A percentile compares a stretch with the other conserved stretches of the same genome.
phyloP scores from a whole-genome alignment of 371 early-diverging fungal genomes.

The Paraphysoderma sedebokerense region DNA sequence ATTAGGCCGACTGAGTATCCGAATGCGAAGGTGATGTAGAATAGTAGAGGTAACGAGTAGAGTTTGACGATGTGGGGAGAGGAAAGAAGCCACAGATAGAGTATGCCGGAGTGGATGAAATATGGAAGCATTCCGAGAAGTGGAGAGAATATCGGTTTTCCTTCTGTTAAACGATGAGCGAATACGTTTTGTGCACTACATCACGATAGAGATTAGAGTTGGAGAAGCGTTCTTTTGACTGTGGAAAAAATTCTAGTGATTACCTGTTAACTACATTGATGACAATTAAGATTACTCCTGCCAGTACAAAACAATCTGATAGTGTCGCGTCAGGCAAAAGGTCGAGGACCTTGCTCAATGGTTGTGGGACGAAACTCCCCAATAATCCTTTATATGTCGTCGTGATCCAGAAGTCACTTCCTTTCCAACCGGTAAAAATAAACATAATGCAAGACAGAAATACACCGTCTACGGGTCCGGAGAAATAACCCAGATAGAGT shows the following conservation, averaged over 20 bases:
- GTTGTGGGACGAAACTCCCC: neutral
- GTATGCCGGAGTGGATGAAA: conserved; percentile 25
- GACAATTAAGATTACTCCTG: conserved; percentile 4
- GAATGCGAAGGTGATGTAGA: conserved; percentile 56
- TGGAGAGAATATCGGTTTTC: conserved; percentile 28
- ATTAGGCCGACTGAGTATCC: conserved; percentile 69
- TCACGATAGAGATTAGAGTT: neutral
- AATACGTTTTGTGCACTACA: conserved; percentile 33
- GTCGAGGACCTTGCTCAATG: neutral
- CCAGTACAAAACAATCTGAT: neutral
- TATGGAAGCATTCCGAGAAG: conserved; percentile 45
- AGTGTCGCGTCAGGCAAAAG: neutral
- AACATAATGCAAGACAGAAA: conserved; percentile 41
- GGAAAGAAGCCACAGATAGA: conserved; percentile 45
- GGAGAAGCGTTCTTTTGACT: too few relatives aligned
- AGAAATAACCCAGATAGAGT: conserved; percentile 78
- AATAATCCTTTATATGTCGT: too few relatives aligned
- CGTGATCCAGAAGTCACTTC: too few relatives aligned
- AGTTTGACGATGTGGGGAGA: conserved; percentile 44
- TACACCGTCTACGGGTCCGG: conserved; percentile 95
- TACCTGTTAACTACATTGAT: conserved; percentile 7
- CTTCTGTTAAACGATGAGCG: conserved; percentile 25
- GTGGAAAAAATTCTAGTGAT: neutral
- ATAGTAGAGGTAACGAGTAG: conserved; percentile 45
- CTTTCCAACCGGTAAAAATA: conserved; percentile 49